phyloP scores from a whole-genome alignment of 2,329 filamentous ascomycete species.

The Sporothrix mexicana region DNA sequence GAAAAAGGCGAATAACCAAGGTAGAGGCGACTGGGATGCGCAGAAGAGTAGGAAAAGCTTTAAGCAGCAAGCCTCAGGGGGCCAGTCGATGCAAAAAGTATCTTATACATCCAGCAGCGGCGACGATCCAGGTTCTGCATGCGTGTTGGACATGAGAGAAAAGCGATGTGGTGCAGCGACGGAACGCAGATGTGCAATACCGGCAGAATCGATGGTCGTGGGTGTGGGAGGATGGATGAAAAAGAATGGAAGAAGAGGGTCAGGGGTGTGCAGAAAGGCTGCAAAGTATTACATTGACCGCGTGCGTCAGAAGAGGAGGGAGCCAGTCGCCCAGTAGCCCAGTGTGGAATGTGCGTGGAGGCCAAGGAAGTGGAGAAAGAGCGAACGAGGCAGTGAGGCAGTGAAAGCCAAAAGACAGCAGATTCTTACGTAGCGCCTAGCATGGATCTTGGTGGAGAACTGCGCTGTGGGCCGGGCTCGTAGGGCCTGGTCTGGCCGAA shows the following conservation, averaged over 20 bases:
- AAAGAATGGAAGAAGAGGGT: background rate
- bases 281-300: background rate
- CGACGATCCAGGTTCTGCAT: constrained; percentile 20
- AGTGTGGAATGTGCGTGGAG: constrained; percentile 14
- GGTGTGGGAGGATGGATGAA: background rate
- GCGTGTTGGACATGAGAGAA: background rate
- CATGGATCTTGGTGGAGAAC: background rate
- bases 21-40: constrained; percentile 2
- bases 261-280: background rate
- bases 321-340: background rate
- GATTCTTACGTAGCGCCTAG: background rate
- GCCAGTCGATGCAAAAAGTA: background rate
- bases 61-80: background rate
- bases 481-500: constrained; percentile 13
- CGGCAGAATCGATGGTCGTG: constrained; percentile 9
- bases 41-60: constrained; percentile 1
- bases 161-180: background rate
- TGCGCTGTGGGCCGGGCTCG: background rate
- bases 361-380: constrained; percentile 7
- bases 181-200: constrained; percentile 14
- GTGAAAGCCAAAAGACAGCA: background rate
- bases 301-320: background rate
- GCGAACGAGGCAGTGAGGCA: constrained; percentile 13
- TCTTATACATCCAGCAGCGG: constrained; percentile 2
- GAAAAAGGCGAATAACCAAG: background rate